Base-by-base conservation (phyloP, 2,329 filamentous ascomycete genomes). In the Neopestalotiopsis clavispora region DNA sequence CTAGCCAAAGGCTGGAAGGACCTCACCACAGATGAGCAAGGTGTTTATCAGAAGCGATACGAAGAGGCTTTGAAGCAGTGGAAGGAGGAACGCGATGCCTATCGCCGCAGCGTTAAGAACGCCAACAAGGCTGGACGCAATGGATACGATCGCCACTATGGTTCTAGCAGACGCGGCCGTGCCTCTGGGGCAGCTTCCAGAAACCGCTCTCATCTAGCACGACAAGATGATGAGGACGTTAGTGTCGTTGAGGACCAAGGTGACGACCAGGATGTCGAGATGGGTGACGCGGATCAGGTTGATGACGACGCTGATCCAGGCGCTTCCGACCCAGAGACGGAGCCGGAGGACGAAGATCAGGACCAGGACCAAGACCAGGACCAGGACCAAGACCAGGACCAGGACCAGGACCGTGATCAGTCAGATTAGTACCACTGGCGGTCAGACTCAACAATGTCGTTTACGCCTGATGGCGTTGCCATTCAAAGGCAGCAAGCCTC, bases 1-100 rank as follows among this genome's bases (percentile, higher is more conserved):
- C 81, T 90, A 9, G 79, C 82, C n/a, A 83, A 82, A 13, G 80
- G 81, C 57, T 90, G 88, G 87, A 85, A 87, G 69, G 84, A 86
- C 23, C 80, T 90, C 14, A 77, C 84, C 4, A 82, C 85, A 59
- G 78, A 77, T 28, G 81, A 85, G 64, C 85, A 84, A 75, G 85
- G 87, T 32, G 82, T 84, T 65, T 89, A 83, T 67, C 81, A 85
- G 70, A 72, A 78, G 4, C 82, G 81, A 28, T 82, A 81, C 65
- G 80, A 83, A 67, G 73, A 80, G 64, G 80, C 80, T 66, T 73
- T 82, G 56, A 77, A 69, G 56, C 78, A 81, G 71, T 83, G 83
- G 76, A 80, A 83, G 71, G 81, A 83, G 76, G 80, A 81, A n/a
- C 82, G 81, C 72, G 81, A 81, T 52, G 80, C 72, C 30, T 80